These are phyloP conservation scores for Rhodotorula toruloides DNA, from an alignment of 768 basidiomycete species.

Conservation along the genomic window DNA sequence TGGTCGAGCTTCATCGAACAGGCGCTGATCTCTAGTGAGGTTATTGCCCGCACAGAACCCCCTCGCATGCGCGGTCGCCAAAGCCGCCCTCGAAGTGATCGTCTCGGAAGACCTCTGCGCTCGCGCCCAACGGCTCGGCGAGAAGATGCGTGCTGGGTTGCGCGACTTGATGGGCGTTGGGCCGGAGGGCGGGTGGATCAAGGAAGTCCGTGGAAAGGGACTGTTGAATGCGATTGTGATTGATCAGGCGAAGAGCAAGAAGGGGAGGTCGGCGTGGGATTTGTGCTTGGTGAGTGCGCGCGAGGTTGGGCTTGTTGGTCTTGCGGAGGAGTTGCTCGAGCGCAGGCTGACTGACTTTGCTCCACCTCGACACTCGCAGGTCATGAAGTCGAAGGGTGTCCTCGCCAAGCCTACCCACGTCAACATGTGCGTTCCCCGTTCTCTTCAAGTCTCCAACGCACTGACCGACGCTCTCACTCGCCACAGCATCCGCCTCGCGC, in stretches of 20 bases:
- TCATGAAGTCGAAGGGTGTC: conserved; percentile 77
- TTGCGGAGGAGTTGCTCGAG: too few species aligned
- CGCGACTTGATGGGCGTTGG: conserved; percentile 54
- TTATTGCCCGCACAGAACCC: conserved; percentile 57
- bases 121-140: conserved; percentile 73
- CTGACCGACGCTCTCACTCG: not conserved
- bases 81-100: conserved; percentile 86
- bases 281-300: conserved; percentile 60
- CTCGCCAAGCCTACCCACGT: conserved; percentile 94
- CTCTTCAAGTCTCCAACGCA: conserved; percentile 1
- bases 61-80: conserved; percentile 90
- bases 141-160: conserved; percentile 67
- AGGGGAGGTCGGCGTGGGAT: conserved; percentile 88
- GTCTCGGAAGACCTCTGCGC: conserved; percentile 75
- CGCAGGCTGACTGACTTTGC: too few species aligned
- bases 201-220: conserved; percentile 75
- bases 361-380: conserved; percentile 46
- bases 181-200: conserved; percentile 57
- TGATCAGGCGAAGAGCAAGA: conserved; percentile 69
- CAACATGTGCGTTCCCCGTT: conserved; percentile 65
- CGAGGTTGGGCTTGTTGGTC: not conserved
- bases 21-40: not conserved
- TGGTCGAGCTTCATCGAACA: too few species aligned
- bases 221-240: conserved; percentile 91
- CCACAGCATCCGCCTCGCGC: conserved; percentile 85